These are phyloP conservation scores for Raphanus hybrid DNA, from an alignment of 441 rosid species.

Conservation along the genomic window DNA sequence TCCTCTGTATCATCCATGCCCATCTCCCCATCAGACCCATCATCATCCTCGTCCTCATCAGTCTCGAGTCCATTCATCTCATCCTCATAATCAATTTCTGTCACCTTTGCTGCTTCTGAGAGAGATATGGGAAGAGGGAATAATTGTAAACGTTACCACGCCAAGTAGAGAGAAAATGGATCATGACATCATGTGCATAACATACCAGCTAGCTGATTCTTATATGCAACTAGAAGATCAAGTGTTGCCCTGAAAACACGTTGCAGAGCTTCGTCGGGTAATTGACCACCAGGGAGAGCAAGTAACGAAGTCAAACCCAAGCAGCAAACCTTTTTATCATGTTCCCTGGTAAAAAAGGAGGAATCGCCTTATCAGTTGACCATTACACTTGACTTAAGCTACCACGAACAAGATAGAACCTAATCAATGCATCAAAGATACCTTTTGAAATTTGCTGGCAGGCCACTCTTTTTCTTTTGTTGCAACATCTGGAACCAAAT, in stretches of 20 bases:
- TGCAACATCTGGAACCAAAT: conserved; percentile 98
- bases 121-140: conserved; percentile 23
- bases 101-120: conserved; percentile 85
- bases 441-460: conserved; percentile 83
- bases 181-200: not conserved
- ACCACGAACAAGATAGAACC: too few species aligned
- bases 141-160: conserved; percentile 9
- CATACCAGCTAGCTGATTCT: conserved; percentile 95
- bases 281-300: too few species aligned
- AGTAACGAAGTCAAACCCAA: too few species aligned
- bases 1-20: conserved; percentile 74
- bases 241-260: conserved; percentile 88
- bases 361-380: too few species aligned
- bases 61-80: conserved; percentile 92
- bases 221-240: conserved; percentile 89
- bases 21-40: conserved; percentile 42
- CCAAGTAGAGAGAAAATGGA: conserved; percentile 10
- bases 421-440: conserved; percentile 24
- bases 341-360: too few species aligned
- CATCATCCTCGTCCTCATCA: conserved; percentile 76
- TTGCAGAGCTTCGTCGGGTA: conserved; percentile 57
- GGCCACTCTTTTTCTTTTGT: conserved; percentile 85
- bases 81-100: conserved; percentile 83
- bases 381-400: too few species aligned
- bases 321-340: too few species aligned